Evolutionary conservation across 2,329 filamentous ascomycete species (phyloP).

Genomic region (Chaetomium globosum): DNA sequence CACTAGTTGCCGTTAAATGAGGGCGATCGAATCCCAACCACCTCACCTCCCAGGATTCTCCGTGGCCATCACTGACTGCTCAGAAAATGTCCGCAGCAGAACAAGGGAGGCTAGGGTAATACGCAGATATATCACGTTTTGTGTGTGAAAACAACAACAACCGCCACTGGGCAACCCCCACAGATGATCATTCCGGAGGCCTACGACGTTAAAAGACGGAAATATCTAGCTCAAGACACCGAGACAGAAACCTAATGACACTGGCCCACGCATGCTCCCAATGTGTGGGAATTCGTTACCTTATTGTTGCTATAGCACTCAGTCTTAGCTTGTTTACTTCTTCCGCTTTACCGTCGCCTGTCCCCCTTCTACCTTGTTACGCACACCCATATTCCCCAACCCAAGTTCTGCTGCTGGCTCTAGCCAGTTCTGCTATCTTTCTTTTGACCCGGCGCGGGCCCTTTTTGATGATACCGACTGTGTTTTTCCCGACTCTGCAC

Average conservation of each 20-base stretch:
- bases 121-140: conserved; percentile 43
- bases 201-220: conserved; percentile 8
- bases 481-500: not conserved
- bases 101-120: not conserved
- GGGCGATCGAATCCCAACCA: not conserved
- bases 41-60: not conserved
- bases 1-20: too few relatives aligned
- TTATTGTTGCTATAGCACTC: conserved; percentile 48
- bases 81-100: not conserved
- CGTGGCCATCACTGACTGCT: not conserved
- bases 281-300: conserved; percentile 49
- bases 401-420: not conserved
- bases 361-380: not conserved
- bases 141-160: conserved; percentile 46
- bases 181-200: too few relatives aligned
- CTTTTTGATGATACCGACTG: not conserved
- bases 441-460: not conserved
- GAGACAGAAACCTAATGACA: conserved; percentile 39
- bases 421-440: conserved; percentile 44
- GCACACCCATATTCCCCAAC: not conserved
- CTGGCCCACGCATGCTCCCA: conserved; percentile 44
- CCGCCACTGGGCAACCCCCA: conserved; percentile 37
- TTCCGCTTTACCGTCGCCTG: not conserved
- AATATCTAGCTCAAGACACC: conserved; percentile 33
- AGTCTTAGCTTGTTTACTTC: conserved; percentile 42